Conservation (phyloP, 1,139 yeast species). For the Taphrina flavorubra region DNA sequence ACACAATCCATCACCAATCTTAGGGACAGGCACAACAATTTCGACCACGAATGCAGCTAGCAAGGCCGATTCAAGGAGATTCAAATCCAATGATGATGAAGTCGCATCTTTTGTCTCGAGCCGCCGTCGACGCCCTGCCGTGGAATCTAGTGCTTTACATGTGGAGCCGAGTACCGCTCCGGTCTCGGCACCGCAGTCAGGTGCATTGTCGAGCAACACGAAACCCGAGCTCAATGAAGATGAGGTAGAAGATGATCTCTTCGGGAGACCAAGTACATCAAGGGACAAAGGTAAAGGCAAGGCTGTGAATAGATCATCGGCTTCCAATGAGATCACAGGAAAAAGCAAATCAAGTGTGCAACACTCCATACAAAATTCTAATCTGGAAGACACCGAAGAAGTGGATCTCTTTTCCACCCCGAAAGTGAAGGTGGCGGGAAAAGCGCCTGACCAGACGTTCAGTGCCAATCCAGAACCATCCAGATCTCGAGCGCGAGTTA, state of each 20-base stretch:
- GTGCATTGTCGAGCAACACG: neutral
- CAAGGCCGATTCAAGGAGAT: slow-evolving; percentile 19
- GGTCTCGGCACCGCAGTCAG: neutral
- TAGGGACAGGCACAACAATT: neutral
- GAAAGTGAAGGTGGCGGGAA: neutral
- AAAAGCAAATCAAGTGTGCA: neutral
- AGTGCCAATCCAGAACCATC: neutral
- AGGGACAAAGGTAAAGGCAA: slow-evolving; percentile 29
- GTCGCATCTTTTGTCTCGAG: slow-evolving; percentile 20
- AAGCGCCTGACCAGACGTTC: neutral
- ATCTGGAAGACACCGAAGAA: neutral
- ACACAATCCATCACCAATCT: neutral
- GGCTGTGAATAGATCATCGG: neutral
- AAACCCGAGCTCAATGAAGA: neutral
- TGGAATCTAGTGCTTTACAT: neutral
- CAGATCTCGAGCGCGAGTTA: neutral
- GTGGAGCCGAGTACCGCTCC: neutral
- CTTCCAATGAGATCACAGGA: neutral
- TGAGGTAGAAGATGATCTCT: slow-evolving; percentile 24
- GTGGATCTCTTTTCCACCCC: slow-evolving; percentile 38
- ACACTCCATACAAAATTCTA: neutral
- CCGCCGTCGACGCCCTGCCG: slow-evolving; percentile 27
- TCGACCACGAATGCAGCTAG: slow-evolving; percentile 1
- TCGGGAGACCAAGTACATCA: slow-evolving; percentile 3
- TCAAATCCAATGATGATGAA: slow-evolving; percentile 36